Conservation (phyloP, 768 basidiomycete genomes). For the Cubamyces sp. region DNA sequence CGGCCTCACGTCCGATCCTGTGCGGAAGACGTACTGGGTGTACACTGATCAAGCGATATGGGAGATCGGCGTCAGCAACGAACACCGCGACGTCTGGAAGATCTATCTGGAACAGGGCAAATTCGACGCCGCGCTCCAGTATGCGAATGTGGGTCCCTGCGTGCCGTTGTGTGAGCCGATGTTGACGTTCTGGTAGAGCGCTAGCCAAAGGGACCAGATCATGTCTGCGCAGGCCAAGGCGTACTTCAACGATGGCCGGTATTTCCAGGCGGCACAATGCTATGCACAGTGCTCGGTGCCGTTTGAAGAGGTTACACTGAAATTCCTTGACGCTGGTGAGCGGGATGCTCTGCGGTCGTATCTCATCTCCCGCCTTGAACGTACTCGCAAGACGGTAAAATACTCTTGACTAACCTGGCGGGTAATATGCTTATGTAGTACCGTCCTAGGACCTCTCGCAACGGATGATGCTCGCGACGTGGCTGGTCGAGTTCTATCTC, state of each 20-base stretch:
- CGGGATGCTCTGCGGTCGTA: conserved; percentile 91
- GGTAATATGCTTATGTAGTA: not conserved
- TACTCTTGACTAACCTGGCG: not conserved
- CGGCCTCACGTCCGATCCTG: conserved; percentile 82
- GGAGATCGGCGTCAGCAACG: conserved; percentile 83
- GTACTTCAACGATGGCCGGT: conserved; percentile 78
- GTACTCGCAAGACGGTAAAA: conserved; percentile 79
- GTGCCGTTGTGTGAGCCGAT: not conserved
- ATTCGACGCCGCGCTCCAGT: conserved; percentile 77
- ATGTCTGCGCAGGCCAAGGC: conserved; percentile 82
- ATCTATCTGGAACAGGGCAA: conserved; percentile 80
- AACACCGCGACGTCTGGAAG: conserved; percentile 94
- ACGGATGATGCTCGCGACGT: conserved; percentile 96
- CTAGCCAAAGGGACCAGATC: conserved; percentile 84
- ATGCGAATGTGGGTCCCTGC: conserved; percentile 68
- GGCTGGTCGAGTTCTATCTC: conserved; percentile 97
- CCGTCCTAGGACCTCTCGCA: conserved; percentile 79
- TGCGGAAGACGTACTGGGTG: conserved; percentile 91
- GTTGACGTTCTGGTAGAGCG: conserved; percentile 54
- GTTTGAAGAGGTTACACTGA: conserved; percentile 92
- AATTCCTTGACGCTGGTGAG: conserved; percentile 88
- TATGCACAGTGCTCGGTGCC: conserved; percentile 87
- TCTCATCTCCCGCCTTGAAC: conserved; percentile 83
- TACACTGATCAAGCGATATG: conserved; percentile 89
- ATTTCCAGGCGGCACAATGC: conserved; percentile 89